Conservation (phyloP, 768 basidiomycete genomes). For the Daedaleopsis nitida region DNA sequence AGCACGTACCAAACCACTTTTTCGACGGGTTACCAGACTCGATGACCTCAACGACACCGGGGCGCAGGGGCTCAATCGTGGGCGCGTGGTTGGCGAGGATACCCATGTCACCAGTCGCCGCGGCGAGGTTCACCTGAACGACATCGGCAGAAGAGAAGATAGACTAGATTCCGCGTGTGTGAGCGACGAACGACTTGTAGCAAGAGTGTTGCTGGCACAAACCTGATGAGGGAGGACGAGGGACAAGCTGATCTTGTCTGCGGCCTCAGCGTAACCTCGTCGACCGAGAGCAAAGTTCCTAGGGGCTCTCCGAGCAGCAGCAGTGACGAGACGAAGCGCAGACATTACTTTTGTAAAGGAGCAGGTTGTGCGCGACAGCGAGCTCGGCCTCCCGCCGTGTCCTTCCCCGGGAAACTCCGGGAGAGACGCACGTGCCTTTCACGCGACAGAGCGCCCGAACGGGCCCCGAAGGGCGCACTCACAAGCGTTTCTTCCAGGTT, state of each 20-base stretch:
- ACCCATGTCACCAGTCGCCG: slow-evolving; percentile 97
- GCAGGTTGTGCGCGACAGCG: slow-evolving; percentile 18
- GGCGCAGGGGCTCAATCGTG: slow-evolving; percentile 92
- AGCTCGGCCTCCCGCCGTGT: slow-evolving; percentile 21
- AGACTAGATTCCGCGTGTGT: slow-evolving; percentile 51
- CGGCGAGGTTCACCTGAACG: slow-evolving; percentile 93
- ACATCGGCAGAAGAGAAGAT: slow-evolving; percentile 92
- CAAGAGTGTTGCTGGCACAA: slow-evolving; percentile 31
- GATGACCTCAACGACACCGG: slow-evolving; percentile 93
- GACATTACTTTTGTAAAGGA: slow-evolving; percentile 53
- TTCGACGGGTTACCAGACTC: slow-evolving; percentile 77
- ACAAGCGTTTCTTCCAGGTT: background rate
- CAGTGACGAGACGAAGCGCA: slow-evolving; percentile 69
- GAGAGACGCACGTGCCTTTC: slow-evolving; percentile 16
- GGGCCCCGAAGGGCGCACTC: too few species aligned
- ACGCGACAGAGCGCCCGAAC: background rate
- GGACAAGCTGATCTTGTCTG: slow-evolving; percentile 90
- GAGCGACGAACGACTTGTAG: slow-evolving; percentile 1
- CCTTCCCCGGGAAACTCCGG: slow-evolving; percentile 23
- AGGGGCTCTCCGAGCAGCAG: slow-evolving; percentile 62
- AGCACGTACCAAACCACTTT: slow-evolving; percentile 92
- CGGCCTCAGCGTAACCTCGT: slow-evolving; percentile 91
- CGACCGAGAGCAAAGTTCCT: slow-evolving; percentile 52
- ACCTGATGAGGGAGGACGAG: slow-evolving; percentile 96
- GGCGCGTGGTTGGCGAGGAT: slow-evolving; percentile 98